These are phyloP conservation scores for Allomyces arbusculus DNA, from an alignment of 192 early-diverging fungal genomes.

Conservation along the genomic window DNA sequence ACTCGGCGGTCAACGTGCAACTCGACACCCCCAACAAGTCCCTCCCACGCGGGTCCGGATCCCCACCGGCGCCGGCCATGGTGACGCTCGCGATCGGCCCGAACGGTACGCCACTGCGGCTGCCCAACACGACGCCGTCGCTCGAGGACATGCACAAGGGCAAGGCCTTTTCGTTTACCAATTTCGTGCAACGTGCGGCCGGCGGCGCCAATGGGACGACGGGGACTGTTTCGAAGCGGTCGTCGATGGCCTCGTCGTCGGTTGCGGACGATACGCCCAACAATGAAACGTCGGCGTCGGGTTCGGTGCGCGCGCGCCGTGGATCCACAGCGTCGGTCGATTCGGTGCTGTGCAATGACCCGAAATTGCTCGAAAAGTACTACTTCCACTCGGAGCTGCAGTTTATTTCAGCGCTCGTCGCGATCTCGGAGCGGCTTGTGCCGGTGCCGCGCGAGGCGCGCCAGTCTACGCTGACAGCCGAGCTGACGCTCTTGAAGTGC, in stretches of 20 bases:
- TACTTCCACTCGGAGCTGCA: conserved; percentile 87
- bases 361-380: conserved; percentile 22
- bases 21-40: too few species aligned
- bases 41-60: too few species aligned
- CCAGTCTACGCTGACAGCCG: conserved; percentile 70
- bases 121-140: conserved; percentile 25
- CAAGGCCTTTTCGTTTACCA: conserved; percentile 38
- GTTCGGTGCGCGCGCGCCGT: background rate
- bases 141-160: conserved; percentile 51
- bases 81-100: too few species aligned
- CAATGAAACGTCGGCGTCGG: background rate
- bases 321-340: background rate
- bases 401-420: conserved; percentile 73
- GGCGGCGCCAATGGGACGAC: background rate
- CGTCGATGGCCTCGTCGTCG: too few species aligned
- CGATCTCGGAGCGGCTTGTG: conserved; percentile 83
- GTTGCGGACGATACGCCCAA: too few species aligned
- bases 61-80: too few species aligned
- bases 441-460: conserved; percentile 67
- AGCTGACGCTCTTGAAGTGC: conserved; percentile 66
- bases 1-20: too few species aligned
- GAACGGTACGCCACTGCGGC: too few species aligned
- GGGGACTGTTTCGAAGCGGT: background rate
- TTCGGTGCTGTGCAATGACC: background rate
- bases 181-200: background rate